Evolutionary conservation across 2,329 filamentous ascomycete species (phyloP).

Genomic region (Aureobasidium sp.): DNA sequence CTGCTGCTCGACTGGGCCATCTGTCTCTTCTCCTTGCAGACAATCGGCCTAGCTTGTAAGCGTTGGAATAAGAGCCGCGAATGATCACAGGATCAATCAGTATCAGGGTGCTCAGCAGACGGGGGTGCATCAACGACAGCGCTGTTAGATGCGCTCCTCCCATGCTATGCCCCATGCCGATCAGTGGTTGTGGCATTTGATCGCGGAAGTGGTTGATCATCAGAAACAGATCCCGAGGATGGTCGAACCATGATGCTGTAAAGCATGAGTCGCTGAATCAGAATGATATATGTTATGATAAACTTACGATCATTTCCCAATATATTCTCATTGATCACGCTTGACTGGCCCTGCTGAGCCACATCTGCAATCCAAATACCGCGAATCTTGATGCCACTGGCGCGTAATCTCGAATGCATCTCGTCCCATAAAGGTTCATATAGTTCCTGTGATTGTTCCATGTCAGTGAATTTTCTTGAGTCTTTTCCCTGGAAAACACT

Average conservation of each 20-base stretch:
- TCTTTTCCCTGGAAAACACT: not conserved
- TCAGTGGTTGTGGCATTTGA: constrained; percentile 70
- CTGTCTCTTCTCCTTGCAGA: constrained; percentile 67
- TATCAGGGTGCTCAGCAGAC: constrained; percentile 65
- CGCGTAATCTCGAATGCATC: constrained; percentile 50
- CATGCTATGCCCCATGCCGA: constrained; percentile 86
- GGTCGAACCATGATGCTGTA: constrained; percentile 75
- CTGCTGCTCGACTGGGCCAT: constrained; percentile 70
- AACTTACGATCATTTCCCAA: constrained; percentile 75
- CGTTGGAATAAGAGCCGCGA: constrained; percentile 29
- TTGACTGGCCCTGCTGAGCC: constrained; percentile 75
- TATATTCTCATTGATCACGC: constrained; percentile 63
- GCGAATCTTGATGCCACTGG: constrained; percentile 60
- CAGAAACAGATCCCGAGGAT: constrained; percentile 73
- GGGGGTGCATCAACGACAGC: constrained; percentile 68
- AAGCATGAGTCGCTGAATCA: not conserved
- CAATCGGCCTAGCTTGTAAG: constrained; percentile 41
- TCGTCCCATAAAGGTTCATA: constrained; percentile 93
- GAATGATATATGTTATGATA: not conserved
- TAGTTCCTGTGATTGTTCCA: constrained; percentile 53
- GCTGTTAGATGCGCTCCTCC: constrained; percentile 67
- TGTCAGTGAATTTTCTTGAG: not conserved
- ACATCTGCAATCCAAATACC: constrained; percentile 86
- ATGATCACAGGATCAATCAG: constrained; percentile 80
- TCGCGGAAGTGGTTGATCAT: constrained; percentile 76